phyloP scores from a whole-genome alignment of 805 yeast species.

The Lipomyces yamadae region DNA sequence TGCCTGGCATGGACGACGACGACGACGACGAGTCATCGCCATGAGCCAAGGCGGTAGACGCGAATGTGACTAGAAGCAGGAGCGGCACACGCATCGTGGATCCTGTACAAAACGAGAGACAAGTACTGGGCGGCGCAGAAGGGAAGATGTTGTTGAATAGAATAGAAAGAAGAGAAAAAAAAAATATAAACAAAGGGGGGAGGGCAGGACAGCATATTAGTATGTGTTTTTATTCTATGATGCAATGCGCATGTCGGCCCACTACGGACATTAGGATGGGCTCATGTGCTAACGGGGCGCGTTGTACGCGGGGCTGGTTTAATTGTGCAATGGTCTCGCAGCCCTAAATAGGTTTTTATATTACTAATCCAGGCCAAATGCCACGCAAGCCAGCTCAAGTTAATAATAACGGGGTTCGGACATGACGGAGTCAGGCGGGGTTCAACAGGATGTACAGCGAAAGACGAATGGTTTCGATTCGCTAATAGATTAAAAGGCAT shows the following conservation, averaged over 20 bases:
- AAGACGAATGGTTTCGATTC: too few relatives aligned
- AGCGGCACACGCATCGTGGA: slow-evolving; percentile 5
- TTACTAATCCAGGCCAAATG: too few relatives aligned
- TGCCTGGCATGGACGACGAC: slow-evolving; percentile 5
- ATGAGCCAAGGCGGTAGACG: slow-evolving; percentile 21
- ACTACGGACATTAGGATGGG: background rate
- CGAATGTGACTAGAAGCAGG: slow-evolving; percentile 11
- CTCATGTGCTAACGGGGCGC: too few relatives aligned
- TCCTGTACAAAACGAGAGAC: background rate
- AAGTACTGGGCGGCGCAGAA: background rate
- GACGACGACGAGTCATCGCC: slow-evolving; percentile 18
- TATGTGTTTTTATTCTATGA: background rate
- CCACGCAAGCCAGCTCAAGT: too few relatives aligned
- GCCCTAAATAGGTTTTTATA: background rate
- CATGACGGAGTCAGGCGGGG: too few relatives aligned
- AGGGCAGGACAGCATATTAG: background rate
- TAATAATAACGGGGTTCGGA: too few relatives aligned
- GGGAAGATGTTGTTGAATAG: background rate
- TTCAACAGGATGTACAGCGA: too few relatives aligned
- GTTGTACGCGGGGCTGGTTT: background rate
- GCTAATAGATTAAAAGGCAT: too few relatives aligned
- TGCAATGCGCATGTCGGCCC: background rate
- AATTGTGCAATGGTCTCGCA: background rate
- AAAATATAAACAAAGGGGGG: background rate
- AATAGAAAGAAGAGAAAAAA: background rate